Conservation (phyloP, 1,139 yeast genomes). For the Yarrowia galli region DNA sequence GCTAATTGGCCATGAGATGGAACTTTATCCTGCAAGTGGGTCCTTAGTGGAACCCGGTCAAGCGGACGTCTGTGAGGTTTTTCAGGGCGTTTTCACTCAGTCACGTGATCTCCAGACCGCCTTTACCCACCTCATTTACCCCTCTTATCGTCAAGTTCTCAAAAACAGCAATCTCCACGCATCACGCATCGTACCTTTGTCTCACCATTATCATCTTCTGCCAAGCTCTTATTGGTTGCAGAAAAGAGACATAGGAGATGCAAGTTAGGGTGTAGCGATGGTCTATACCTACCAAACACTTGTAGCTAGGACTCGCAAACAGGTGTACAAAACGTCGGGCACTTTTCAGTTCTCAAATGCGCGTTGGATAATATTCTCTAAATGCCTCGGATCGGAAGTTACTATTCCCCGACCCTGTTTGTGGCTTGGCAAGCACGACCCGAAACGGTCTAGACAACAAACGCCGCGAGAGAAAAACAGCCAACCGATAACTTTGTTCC, state of each 20-base stretch:
- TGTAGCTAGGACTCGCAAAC: too few relatives aligned
- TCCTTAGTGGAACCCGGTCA: not conserved
- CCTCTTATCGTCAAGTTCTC: too few relatives aligned
- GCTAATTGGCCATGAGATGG: conserved; percentile 31
- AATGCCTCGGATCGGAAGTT: not conserved
- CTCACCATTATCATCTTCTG: conserved; percentile 4
- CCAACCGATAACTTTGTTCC: not conserved
- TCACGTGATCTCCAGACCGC: too few relatives aligned
- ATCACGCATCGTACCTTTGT: not conserved
- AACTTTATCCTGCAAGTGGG: conserved; percentile 4
- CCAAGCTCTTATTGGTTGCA: conserved; percentile 23
- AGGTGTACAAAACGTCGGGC: too few relatives aligned
- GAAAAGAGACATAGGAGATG: conserved; percentile 3
- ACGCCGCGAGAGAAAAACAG: not conserved
- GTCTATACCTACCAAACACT: too few relatives aligned
- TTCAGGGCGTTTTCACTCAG: too few relatives aligned
- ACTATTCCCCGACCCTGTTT: not conserved
- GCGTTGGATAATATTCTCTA: not conserved
- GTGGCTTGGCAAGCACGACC: not conserved
- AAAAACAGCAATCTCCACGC: too few relatives aligned
- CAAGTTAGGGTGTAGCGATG: not conserved
- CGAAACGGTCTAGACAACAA: not conserved
- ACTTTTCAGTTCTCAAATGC: not conserved
- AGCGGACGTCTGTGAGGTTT: too few relatives aligned
- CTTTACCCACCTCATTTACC: too few relatives aligned